These are phyloP conservation scores for Scenedesmus sp. DNA, from an alignment of 163 green algal species.

Conservation along the genomic window DNA sequence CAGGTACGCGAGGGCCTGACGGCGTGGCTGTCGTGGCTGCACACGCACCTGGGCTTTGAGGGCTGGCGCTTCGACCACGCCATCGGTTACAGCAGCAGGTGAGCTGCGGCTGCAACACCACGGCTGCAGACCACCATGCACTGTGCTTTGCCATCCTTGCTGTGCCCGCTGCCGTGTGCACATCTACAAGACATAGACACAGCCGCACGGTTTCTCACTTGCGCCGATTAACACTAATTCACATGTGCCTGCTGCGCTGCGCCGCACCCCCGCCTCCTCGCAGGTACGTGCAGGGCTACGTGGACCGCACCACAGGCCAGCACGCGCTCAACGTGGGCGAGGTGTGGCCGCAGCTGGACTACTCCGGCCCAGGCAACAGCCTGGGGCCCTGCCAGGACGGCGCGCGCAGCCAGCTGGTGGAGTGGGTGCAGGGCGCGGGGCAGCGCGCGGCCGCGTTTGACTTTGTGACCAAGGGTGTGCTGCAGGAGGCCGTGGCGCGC, in stretches of 20 bases:
- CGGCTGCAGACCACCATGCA: background rate
- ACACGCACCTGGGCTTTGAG: slow-evolving; percentile 74
- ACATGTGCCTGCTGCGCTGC: background rate
- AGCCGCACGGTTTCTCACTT: background rate
- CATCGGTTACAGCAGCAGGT: slow-evolving; percentile 46
- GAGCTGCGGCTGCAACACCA: background rate
- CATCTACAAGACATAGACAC: no score
- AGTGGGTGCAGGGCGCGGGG: slow-evolving; percentile 68
- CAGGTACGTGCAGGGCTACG: slow-evolving; percentile 36
- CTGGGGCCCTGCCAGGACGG: slow-evolving; percentile 71
- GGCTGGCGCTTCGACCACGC: slow-evolving; percentile 65
- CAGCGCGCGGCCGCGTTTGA: slow-evolving; percentile 73
- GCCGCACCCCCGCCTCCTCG: no score
- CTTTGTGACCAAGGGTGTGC: slow-evolving; percentile 85
- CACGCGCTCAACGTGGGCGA: background rate
- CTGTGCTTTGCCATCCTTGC: background rate
- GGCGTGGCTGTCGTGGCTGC: slow-evolving; percentile 79
- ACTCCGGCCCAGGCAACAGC: slow-evolving; percentile 6
- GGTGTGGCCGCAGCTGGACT: slow-evolving; percentile 31
- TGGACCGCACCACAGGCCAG: background rate
- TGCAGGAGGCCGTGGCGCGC: slow-evolving; percentile 49
- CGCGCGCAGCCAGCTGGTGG: slow-evolving; percentile 61
- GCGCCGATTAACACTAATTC: background rate
- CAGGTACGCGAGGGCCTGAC: slow-evolving; percentile 67
- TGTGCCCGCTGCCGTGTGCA: background rate